Evolutionary conservation across 129 eudicot species (phyloP), one percentile per base, ranked within the genome.

Genomic region (Saussurea involucrata): DNA sequence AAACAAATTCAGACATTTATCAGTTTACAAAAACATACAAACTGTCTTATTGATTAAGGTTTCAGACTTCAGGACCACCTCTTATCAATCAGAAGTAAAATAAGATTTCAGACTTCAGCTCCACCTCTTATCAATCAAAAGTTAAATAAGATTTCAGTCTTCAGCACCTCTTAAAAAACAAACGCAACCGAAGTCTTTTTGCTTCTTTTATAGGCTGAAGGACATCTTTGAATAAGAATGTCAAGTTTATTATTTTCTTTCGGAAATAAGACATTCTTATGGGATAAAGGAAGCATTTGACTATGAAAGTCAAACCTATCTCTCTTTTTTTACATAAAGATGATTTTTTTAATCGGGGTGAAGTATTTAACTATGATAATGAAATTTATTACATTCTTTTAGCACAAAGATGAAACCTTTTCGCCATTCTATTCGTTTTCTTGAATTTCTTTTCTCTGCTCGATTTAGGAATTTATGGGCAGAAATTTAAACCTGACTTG

Each of bases 381-480:
- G 65, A 60, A 22, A 60, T 8, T 20, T 78, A 40, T n/a, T 24
- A 8, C 58, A 58, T 44, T 58, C 49, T 28, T 28, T 40, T 58
- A 78, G 29, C 46, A 60, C 65, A 63, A 63, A 32, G 32, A 11
- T 42, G 1, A 11, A 73, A 34, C 32, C 29, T 80, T 21, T 68
- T 18, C 0, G 4, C 9, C n/a, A 32, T 36, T 21, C 7, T 22
- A 21, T 18, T 66, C 10, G 10, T 24, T 69, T 69, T 69, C 55
- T 69, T 2, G 1, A 27, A 1, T 27, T 2, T 27, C 2, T 27
- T 27, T 3, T 71, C 5, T 44, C 44, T 71, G 29, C 53, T 67
- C 34, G 58, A 72, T 74, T 6, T 66, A 91, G 97, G 98, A 95
- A 76, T 89, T 69, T 68, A 90, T 89, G 86, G 98, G 96, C 68